A percentile compares a stretch with the other conserved stretches of the same genome.
Conservation (phyloP, 139 green algal species). For the Picochlorum sp. region DNA sequence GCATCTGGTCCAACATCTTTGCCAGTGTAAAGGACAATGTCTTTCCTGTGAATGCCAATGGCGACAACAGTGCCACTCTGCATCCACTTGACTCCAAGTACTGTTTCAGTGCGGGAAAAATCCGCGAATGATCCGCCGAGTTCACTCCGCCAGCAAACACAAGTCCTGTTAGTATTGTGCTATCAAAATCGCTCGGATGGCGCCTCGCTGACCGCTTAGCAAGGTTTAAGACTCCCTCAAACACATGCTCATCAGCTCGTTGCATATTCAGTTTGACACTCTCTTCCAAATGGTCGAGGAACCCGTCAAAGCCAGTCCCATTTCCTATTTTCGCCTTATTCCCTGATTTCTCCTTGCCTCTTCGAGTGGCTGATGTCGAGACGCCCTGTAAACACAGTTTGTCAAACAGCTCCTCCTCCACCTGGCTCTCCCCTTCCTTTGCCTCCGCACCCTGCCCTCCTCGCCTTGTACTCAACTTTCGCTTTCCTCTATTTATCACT, state of each 20-base stretch:
- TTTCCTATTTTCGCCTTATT: not conserved
- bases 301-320: not conserved
- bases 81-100: conserved; percentile 22
- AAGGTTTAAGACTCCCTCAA: conserved; percentile 6
- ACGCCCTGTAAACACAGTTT: too few relatives aligned
- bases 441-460: too few relatives aligned
- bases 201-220: not conserved
- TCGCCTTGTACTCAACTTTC: too few relatives aligned
- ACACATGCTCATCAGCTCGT: not conserved
- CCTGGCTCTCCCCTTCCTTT: too few relatives aligned
- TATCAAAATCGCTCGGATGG: conserved; percentile 6
- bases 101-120: conserved; percentile 32
- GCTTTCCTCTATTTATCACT: too few relatives aligned
- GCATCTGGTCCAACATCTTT: conserved; percentile 30
- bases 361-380: too few relatives aligned
- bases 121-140: conserved; percentile 35
- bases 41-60: conserved; percentile 14
- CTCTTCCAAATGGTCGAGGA: not conserved
- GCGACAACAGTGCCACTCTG: conserved; percentile 34
- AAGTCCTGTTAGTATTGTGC: conserved; percentile 30
- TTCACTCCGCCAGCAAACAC: conserved; percentile 47
- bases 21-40: conserved; percentile 12
- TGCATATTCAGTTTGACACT: not conserved
- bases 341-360: too few relatives aligned
- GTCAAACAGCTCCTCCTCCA: too few relatives aligned